Evolutionary conservation across 1,284 basidiomycete species (phyloP).

Genomic region (Tylopilus sp.): DNA sequence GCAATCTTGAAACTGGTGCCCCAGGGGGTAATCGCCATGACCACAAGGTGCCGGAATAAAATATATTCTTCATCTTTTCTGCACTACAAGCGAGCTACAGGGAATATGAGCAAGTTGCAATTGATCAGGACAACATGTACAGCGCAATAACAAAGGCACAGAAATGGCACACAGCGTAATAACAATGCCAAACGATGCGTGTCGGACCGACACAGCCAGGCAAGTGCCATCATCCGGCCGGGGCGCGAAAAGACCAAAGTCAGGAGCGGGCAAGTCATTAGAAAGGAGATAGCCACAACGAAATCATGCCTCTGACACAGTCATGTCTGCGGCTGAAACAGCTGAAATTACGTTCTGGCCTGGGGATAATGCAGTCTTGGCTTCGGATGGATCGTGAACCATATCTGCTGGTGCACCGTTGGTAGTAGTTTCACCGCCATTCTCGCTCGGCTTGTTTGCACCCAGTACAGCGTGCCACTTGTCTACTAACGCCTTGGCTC

Average conservation of each 20-base stretch:
- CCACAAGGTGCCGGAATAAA: constrained; percentile 5
- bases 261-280: constrained; percentile 9
- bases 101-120: constrained; percentile 28
- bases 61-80: constrained; percentile 22
- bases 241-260: constrained; percentile 21
- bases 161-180: constrained; percentile 26
- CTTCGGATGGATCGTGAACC: constrained; percentile 23
- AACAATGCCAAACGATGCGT: constrained; percentile 21
- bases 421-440: constrained; percentile 33
- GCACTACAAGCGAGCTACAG: constrained; percentile 17
- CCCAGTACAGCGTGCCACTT: constrained; percentile 68
- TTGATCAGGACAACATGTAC: constrained; percentile 30
- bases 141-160: constrained; percentile 24
- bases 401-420: constrained; percentile 29
- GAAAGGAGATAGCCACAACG: constrained; percentile 7
- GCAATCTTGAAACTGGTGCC: neutral
- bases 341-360: constrained; percentile 27
- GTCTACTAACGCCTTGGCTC: constrained; percentile 70
- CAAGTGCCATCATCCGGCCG: constrained; percentile 6
- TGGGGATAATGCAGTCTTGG: constrained; percentile 25
- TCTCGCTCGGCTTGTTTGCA: constrained; percentile 42
- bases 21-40: neutral
- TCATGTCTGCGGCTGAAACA: constrained; percentile 39
- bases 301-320: constrained; percentile 45
- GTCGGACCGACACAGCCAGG: constrained; percentile 16